Base-by-base conservation (phyloP, 192 early-diverging fungal genomes). In the Gigaspora rosea region DNA sequence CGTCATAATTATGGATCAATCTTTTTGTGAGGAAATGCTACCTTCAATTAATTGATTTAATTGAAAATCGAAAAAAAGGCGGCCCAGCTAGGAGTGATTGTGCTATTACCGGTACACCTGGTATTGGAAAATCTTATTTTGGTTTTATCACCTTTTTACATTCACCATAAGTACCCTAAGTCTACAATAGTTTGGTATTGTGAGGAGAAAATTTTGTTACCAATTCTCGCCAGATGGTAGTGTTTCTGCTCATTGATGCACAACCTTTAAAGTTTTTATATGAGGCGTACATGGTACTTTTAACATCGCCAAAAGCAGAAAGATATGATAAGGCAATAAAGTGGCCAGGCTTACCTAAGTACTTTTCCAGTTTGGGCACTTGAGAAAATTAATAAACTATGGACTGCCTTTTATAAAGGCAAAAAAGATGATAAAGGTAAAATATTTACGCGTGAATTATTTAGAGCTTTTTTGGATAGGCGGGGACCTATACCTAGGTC, bases 111-210 rank as follows among this genome's bases (percentile, higher is more conserved):
- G 64, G 64, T 32, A 66, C 33, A 66, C 64, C 64, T 4, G 64
- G 64, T 32, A 66, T 66, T n/a, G 64, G 64, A 8, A 66, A 66
- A 8, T 33, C 64, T 15, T 66, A 66, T 18, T 66, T 66, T 36
- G 64, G 2, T 4, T 66, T 46, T 66, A 32, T 16, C 64, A 46
- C 16, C 16, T 66, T 7, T 36, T 36, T 66, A 66, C 1, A 36
- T 66, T 36, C 64, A 33, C 33, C 33, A 8, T 1, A 32, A 66
- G 2, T 32, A 66, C 32, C 27, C 35, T 8, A 9, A 66, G 2
- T 35, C 64, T 47, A 47, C 41, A 36, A 32, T 66, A 32, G 8
- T 66, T 2, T 66, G 64, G 64, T 1, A 66, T 1, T 36, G 8
- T 32, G 41, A 18, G 2, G 8, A 36, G 2, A n/a, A 46, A 4